These are phyloP conservation scores for Sordariomycetes sp. DNA, from an alignment of 2,329 filamentous ascomycete genomes.

Conservation along the genomic window DNA sequence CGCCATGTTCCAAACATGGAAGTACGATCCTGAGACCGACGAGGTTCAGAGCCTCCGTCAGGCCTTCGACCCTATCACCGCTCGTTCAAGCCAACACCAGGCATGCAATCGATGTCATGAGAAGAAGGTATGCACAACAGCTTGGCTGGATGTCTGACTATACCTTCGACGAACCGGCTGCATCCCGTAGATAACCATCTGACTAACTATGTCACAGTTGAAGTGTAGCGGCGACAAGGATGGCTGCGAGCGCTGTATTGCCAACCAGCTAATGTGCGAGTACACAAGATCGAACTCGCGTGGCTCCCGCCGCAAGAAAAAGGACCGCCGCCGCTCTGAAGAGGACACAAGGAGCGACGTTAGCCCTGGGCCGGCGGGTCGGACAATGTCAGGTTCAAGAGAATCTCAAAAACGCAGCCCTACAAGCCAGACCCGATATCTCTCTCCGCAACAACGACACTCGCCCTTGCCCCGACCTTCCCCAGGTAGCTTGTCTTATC, in stretches of 20 bases:
- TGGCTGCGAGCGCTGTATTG: slow-evolving; percentile 24
- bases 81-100: slow-evolving; percentile 26
- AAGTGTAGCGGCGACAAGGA: slow-evolving; percentile 27
- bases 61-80: slow-evolving; percentile 25
- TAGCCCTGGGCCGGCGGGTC: slow-evolving; percentile 1
- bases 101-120: slow-evolving; percentile 28
- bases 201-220: slow-evolving; percentile 15
- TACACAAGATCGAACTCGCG: slow-evolving; percentile 24
- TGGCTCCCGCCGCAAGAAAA: slow-evolving; percentile 18
- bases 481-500: too few species aligned
- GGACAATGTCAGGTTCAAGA: slow-evolving; percentile 1
- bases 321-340: slow-evolving; percentile 2
- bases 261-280: slow-evolving; percentile 19
- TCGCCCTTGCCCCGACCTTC: neutral
- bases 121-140: slow-evolving; percentile 21
- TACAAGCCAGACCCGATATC: neutral
- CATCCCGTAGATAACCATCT: too few species aligned
- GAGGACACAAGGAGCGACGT: neutral
- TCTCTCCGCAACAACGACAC: neutral
- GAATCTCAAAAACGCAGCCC: neutral
- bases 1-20: slow-evolving; percentile 28
- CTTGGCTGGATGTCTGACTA: neutral
- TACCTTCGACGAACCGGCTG: neutral
- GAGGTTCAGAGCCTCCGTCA: slow-evolving; percentile 25
- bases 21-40: slow-evolving; percentile 26